These are phyloP conservation scores for Chalaropsis ovoidea DNA, from an alignment of 2,329 filamentous ascomycete species.

Conservation along the genomic window DNA sequence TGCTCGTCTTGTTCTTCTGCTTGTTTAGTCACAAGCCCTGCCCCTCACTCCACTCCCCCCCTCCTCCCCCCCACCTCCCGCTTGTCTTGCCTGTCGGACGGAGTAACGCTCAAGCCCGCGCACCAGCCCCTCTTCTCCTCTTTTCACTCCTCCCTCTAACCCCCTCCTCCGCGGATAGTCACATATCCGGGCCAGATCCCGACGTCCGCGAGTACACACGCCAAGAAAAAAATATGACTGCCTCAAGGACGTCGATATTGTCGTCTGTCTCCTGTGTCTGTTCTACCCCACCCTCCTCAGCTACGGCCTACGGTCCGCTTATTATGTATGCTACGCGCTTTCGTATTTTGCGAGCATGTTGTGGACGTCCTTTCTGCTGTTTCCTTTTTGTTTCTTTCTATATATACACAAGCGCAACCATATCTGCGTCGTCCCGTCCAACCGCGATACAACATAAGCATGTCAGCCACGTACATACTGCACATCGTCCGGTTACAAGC, in stretches of 20 bases:
- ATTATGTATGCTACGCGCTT: not conserved
- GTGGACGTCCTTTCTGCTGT: not conserved
- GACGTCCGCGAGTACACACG: not conserved
- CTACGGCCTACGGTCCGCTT: not conserved
- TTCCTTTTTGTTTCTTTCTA: not conserved
- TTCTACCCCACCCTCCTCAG: not conserved
- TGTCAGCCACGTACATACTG: not conserved
- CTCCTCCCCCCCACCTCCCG: not conserved
- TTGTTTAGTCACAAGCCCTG: not conserved
- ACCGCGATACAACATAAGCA: not conserved
- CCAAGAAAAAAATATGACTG: not conserved
- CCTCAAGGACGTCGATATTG: not conserved
- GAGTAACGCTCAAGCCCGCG: conserved; percentile 1
- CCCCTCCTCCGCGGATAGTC: not conserved
- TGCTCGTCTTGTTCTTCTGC: not conserved
- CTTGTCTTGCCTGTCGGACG: not conserved
- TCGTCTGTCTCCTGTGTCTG: not conserved
- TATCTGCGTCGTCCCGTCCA: not conserved
- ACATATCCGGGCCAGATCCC: not conserved
- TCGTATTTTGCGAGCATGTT: not conserved
- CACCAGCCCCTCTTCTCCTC: not conserved
- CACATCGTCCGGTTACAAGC: not conserved
- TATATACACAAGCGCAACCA: not conserved
- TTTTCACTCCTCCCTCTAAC: not conserved
- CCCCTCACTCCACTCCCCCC: not conserved